Percentiles rank a stretch among this genome's conserved stretches.
Conservation (phyloP, 768 basidiomycete species). For the Nidularia pulvinata region DNA sequence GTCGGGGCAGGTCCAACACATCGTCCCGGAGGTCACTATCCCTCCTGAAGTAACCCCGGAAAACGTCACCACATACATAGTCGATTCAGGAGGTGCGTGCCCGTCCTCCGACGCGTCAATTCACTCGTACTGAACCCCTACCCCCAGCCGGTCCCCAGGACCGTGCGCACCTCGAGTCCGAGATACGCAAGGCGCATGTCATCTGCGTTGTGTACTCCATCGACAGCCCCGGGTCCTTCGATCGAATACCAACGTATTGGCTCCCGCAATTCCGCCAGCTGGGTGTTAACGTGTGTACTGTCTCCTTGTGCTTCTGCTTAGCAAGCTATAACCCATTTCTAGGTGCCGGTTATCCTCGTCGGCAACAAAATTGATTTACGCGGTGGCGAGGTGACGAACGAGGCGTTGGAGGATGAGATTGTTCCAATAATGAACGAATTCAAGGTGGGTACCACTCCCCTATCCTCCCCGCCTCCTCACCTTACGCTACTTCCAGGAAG, state of each 20-base stretch:
- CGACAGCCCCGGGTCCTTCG: conserved; percentile 95
- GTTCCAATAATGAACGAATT: conserved; percentile 98
- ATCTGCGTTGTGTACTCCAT: conserved; percentile 98
- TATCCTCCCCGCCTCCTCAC: conserved; percentile 4
- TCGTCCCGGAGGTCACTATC: conserved; percentile 97
- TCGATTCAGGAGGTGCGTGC: conserved; percentile 90
- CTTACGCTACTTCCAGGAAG: conserved; percentile 62
- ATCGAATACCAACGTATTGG: conserved; percentile 98
- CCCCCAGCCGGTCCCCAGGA: conserved; percentile 80
- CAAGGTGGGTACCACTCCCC: conserved; percentile 58
- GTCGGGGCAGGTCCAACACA: conserved; percentile 77
- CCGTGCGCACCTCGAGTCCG: conserved; percentile 86
- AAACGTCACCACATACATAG: conserved; percentile 97
- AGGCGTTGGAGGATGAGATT: conserved; percentile 94
- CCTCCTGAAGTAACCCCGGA: conserved; percentile 97
- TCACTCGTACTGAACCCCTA: not conserved
- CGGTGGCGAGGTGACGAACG: conserved; percentile 91
- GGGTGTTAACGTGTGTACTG: conserved; percentile 82
- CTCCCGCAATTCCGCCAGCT: conserved; percentile 92
- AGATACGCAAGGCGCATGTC: conserved; percentile 97
- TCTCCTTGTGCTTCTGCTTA: not conserved
- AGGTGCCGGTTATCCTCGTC: conserved; percentile 97
- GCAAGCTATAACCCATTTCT: conserved; percentile 7
- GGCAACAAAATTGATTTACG: conserved; percentile 98
- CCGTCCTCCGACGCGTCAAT: conserved; percentile 6